Conservation (phyloP, 192 early-diverging fungal species). For the Podila minutissima region DNA sequence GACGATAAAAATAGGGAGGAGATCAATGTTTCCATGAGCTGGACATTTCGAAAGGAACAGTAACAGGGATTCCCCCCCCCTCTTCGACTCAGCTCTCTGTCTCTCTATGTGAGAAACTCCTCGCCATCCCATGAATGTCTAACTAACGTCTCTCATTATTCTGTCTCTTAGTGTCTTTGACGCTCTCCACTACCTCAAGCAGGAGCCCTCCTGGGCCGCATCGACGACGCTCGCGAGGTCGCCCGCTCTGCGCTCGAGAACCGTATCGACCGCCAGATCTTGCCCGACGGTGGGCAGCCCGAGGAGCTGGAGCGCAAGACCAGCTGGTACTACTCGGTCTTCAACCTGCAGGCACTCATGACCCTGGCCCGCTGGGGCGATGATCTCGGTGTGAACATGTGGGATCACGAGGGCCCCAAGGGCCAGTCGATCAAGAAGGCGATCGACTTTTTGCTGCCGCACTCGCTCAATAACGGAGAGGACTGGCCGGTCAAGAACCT, state of each 20-base stretch:
- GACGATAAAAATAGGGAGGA: background rate
- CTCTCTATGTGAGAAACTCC: too few relatives aligned
- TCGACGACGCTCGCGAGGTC: conserved; percentile 35
- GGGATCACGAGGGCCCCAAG: conserved; percentile 51
- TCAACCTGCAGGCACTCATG: conserved; percentile 60
- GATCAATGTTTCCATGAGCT: background rate
- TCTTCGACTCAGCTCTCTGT: too few relatives aligned
- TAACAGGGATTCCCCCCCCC: too few relatives aligned
- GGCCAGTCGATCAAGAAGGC: conserved; percentile 58
- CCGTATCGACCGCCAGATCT: conserved; percentile 54
- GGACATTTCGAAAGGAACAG: too few relatives aligned
- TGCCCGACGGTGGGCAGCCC: conserved; percentile 48
- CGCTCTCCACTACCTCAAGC: conserved; percentile 48
- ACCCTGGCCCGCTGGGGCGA: conserved; percentile 49
- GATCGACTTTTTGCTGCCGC: conserved; percentile 63
- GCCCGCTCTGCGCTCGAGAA: conserved; percentile 36
- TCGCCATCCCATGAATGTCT: too few relatives aligned
- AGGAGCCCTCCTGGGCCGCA: conserved; percentile 41
- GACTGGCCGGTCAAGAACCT: conserved; percentile 59
- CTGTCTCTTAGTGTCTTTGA: conserved; percentile 45
- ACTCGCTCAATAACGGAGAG: conserved; percentile 52
- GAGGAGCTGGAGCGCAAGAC: conserved; percentile 55
- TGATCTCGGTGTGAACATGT: conserved; percentile 51
- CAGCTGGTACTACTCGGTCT: conserved; percentile 63
- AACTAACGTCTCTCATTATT: background rate